Evolutionary conservation across 2,329 filamentous ascomycete genomes (phyloP), one percentile per base, ranked within the genome.

Genomic region (Pestalotiopsis fici): DNA sequence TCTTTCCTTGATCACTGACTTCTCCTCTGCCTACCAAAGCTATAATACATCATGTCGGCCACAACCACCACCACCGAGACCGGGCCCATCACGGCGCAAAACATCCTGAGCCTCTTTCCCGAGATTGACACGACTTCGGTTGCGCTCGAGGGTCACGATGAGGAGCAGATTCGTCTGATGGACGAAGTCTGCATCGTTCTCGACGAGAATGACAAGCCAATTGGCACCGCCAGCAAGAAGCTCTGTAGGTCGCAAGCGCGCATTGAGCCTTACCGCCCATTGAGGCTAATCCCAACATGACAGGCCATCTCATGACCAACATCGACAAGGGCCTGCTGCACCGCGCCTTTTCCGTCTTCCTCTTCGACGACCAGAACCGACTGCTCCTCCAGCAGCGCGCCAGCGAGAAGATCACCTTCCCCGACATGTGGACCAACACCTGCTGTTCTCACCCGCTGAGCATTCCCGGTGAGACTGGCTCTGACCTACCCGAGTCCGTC

Each of bases 371-470:
- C 69, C 88, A 96, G 78, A 97, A 98, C 81, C 92, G 94, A 75
- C 86, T 98, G 69, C 91, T 99, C 57, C 90, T 99, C 64, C 96
- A 99, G 83, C 96, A 98, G 85, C 93, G 96, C 73, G 96, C 96
- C 31, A 85, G 90, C 54, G 95, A 98, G 84, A 99, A 99, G 86
- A 99, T 99, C 78, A 99, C 96, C 6, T 99, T 99, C 83, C 95
- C 96, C 61, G 94, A 97, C 79, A 95, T 98, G 91, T 99, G 96
- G 96, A 99, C 96, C 71, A 99, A 99, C 83, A 99, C 96, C 37
- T 99, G 96, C 87, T 99, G 96, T 86, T 99, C 96, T 50, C 96
- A 99, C 81, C 96, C 96, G 4, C 87, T 99, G 69, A 93, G 93
- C 66, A 92, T 98, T 72, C 93, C 96, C 9, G 91, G 92, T 71